Evolutionary conservation across 495 filamentous ascomycete genomes (phyloP).

Genomic region (Annulohypoxylon maeteangense): DNA sequence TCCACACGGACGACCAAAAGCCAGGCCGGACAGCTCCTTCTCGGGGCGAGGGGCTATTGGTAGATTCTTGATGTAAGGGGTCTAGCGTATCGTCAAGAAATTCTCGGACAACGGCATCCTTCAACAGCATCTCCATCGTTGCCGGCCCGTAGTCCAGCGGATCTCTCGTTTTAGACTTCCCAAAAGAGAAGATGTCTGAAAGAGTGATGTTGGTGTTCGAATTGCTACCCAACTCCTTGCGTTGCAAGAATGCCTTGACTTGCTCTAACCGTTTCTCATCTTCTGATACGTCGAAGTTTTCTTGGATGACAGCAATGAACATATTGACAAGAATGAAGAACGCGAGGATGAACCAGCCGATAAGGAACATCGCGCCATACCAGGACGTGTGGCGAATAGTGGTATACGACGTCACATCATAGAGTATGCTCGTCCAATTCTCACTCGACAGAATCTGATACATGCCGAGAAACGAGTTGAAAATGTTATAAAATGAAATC

Average conservation of each 20-base stretch:
- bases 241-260: slow-evolving; percentile 91
- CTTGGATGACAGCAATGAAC: slow-evolving; percentile 99
- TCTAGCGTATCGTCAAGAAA: slow-evolving; percentile 82
- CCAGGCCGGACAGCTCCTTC: slow-evolving; percentile 59
- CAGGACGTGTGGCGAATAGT: slow-evolving; percentile 74
- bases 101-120: slow-evolving; percentile 92
- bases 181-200: slow-evolving; percentile 86
- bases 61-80: slow-evolving; percentile 54
- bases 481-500: slow-evolving; percentile 88
- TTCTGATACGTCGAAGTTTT: slow-evolving; percentile 99
- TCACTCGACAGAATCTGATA: slow-evolving; percentile 98
- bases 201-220: slow-evolving; percentile 78
- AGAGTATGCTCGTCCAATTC: slow-evolving; percentile 91
- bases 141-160: slow-evolving; percentile 88
- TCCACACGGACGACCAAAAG: slow-evolving; percentile 67
- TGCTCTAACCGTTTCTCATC: slow-evolving; percentile 98
- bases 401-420: slow-evolving; percentile 78
- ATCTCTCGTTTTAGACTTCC: slow-evolving; percentile 75
- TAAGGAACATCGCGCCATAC: slow-evolving; percentile 93
- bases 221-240: slow-evolving; percentile 79
- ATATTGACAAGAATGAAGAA: slow-evolving; percentile 99
- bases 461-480: slow-evolving; percentile 97
- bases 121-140: slow-evolving; percentile 92
- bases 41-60: slow-evolving; percentile 51
- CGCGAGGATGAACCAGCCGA: slow-evolving; percentile 93